Evolutionary conservation across 768 basidiomycete species (phyloP).

Genomic region (Nidularia pulvinata): DNA sequence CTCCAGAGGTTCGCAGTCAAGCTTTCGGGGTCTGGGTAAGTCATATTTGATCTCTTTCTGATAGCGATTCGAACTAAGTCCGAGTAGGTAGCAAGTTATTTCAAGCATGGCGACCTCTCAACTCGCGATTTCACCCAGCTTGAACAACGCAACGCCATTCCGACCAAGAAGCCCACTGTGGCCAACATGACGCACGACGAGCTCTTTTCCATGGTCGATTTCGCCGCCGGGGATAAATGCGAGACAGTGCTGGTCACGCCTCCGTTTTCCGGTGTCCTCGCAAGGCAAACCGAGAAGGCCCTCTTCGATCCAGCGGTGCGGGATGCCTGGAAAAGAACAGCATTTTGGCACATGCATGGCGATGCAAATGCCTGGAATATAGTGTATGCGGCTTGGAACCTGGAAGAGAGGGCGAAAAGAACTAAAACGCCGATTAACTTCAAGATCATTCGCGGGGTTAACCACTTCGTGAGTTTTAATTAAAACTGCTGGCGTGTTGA

Average conservation of each 20-base stretch:
- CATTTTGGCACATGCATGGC: background rate
- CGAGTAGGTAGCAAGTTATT: background rate
- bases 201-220: background rate
- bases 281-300: background rate
- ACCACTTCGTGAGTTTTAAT: background rate
- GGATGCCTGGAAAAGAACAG: background rate
- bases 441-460: background rate
- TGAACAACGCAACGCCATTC: background rate
- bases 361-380: background rate
- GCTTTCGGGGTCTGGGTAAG: constrained; percentile 19
- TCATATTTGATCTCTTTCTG: background rate
- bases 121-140: background rate
- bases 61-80: background rate
- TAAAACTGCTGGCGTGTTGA: background rate
- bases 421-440: background rate
- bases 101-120: background rate
- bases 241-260: background rate
- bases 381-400: background rate
- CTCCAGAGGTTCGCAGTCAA: constrained; percentile 9
- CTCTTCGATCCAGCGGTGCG: background rate
- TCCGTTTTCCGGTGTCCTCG: background rate
- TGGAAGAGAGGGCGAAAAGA: background rate
- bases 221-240: background rate
- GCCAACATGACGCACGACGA: background rate
- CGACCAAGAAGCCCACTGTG: background rate